Conservation (phyloP, 305 asterid species). For the Solanum hybrid region DNA sequence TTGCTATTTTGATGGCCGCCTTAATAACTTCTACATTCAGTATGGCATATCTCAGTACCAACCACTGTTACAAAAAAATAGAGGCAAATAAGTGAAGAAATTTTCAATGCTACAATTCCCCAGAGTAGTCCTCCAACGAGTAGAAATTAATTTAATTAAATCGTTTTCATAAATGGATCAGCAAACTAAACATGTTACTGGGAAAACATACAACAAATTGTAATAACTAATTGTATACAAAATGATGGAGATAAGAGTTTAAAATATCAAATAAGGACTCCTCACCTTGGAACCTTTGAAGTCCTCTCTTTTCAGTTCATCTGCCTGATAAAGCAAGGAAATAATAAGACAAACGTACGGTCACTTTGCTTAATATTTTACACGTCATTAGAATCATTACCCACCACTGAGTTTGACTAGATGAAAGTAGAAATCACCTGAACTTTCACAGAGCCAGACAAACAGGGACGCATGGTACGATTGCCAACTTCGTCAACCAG, state of each 20-base stretch:
- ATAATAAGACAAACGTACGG: conserved; percentile 12
- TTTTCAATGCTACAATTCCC: not conserved
- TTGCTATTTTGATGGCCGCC: conserved; percentile 71
- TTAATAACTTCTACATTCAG: conserved; percentile 60
- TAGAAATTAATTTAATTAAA: not conserved
- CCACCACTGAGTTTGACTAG: not conserved
- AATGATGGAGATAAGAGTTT: not conserved
- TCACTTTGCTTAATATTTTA: conserved; percentile 11
- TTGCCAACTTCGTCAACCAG: conserved; percentile 86
- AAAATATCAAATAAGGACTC: not conserved
- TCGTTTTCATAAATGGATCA: not conserved
- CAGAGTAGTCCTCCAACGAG: not conserved
- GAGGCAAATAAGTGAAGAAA: conserved; percentile 1
- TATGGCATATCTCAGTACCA: conserved; percentile 77
- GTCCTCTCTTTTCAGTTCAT: conserved; percentile 62
- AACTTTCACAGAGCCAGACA: conserved; percentile 78
- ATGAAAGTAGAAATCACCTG: conserved; percentile 43
- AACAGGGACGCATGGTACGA: conserved; percentile 97
- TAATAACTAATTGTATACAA: not conserved
- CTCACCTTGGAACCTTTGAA: conserved; percentile 88
- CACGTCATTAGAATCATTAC: not conserved
- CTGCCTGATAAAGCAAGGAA: conserved; percentile 48
- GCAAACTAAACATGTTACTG: not conserved
- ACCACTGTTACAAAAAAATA: conserved; percentile 54
- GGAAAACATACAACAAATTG: not conserved